Evolutionary conservation across 1,139 yeast genomes (phyloP), one percentile per base, ranked within the genome.

Genomic region (Debaryomyces sp.): DNA sequence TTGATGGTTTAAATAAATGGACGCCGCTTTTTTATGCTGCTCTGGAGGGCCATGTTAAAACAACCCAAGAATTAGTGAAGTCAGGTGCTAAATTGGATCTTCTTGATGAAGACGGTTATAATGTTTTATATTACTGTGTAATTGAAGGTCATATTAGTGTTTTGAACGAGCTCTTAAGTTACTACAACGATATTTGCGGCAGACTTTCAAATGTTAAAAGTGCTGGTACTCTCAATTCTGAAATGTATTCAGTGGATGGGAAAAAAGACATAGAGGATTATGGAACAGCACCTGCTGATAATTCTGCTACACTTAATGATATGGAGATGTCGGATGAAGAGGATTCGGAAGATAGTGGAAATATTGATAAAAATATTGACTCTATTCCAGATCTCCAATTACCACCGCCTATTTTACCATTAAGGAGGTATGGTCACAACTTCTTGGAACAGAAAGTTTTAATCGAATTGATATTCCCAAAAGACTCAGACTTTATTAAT

Each of bases 371-470:
- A 40, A 64, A 64, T 47, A 70, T 79, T 3, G 96, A 89, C 57
- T 79, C 85, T 21, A 92, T 94, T 44, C 99, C 99, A 0, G 97
- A 90, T 59, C 77, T 94, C 50, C 84, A 91, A 32, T 75, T 94
- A 49, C 99, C 99, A 1, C 99, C 99, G 0, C 99, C 99, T 9
- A 90, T 94, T 47, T 82, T 94, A 44, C 99, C 99, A 0, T 73
- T 94, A 48, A 79, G 97, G 60, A 80, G 96, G 56, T 94, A 94
- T 62, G 99, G 99, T 7, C 99, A 94, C 69, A 94, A 91, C 67
- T 94, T 91, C 70, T 72, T 94, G 60, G 98, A 94, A 61, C 89
- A 87, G 62, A 90, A 89, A 61, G 90, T 89, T 3, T 83, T 91
- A 55, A 80, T 94, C 33, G 96, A 92, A 62, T 71, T 94, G 41